Evolutionary conservation across 2,329 filamentous ascomycete species (phyloP).

Genomic region (Xenosphaeropsis pyriputrescens): DNA sequence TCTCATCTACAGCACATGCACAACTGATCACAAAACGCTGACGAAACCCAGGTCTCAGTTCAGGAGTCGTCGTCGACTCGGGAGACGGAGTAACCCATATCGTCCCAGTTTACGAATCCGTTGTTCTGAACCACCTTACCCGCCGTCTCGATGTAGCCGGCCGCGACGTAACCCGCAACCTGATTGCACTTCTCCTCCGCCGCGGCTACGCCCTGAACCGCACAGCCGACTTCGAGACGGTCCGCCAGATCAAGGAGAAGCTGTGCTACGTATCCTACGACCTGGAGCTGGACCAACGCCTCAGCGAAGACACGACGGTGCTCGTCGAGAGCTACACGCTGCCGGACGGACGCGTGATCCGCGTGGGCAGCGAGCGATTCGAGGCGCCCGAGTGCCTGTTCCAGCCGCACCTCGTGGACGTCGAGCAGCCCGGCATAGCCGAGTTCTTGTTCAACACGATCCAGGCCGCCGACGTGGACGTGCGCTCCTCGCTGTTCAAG

Average conservation of each 20-base stretch:
- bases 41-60: constrained; percentile 50
- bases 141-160: constrained; percentile 88
- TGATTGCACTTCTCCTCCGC: constrained; percentile 86
- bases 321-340: constrained; percentile 96
- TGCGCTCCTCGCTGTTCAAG: constrained; percentile 87
- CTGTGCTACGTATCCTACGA: constrained; percentile 99
- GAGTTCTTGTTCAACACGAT: constrained; percentile 99
- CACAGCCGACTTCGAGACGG: constrained; percentile 97
- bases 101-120: constrained; percentile 95
- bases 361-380: constrained; percentile 92
- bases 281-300: constrained; percentile 84
- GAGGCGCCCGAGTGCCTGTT: constrained; percentile 97
- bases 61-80: constrained; percentile 95
- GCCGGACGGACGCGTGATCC: constrained; percentile 89
- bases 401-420: constrained; percentile 95
- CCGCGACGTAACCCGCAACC: constrained; percentile 93
- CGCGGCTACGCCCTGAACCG: constrained; percentile 94
- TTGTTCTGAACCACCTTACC: constrained; percentile 93
- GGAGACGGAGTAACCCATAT: constrained; percentile 98
- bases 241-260: constrained; percentile 99
- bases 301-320: constrained; percentile 94
- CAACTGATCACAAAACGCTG: background rate
- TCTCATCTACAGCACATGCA: background rate
- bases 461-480: constrained; percentile 87
- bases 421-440: constrained; percentile 90